Percentiles rank a stretch among this genome's conserved stretches.
Conservation (phyloP, 2,329 filamentous ascomycete species). For the Fusarium sp. region DNA sequence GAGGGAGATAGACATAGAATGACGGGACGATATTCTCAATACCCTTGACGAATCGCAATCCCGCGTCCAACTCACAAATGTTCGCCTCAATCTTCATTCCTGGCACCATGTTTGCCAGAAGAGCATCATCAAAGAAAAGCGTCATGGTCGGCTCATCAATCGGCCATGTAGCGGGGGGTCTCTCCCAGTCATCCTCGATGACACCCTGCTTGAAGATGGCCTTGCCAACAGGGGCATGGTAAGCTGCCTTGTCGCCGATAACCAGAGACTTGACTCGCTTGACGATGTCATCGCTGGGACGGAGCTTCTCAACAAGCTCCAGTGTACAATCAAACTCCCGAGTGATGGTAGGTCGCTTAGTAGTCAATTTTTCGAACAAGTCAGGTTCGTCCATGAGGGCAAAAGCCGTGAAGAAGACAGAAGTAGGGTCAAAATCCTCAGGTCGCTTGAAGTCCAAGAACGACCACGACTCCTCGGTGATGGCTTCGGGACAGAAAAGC, state of each 20-base stretch:
- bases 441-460: conserved; percentile 48
- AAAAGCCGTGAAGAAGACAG: conserved; percentile 59
- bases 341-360: conserved; percentile 50
- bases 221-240: conserved; percentile 58
- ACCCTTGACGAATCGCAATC: conserved; percentile 72
- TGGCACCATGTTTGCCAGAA: conserved; percentile 64
- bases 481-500: conserved; percentile 65
- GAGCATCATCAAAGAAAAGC: conserved; percentile 76
- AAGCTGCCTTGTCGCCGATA: conserved; percentile 49
- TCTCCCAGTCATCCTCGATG: conserved; percentile 63
- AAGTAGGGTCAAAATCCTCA: conserved; percentile 56
- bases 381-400: conserved; percentile 53
- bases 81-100: conserved; percentile 72
- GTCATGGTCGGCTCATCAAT: conserved; percentile 42
- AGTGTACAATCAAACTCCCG: conserved; percentile 66
- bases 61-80: conserved; percentile 70
- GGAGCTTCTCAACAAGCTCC: conserved; percentile 67
- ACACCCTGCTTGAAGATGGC: conserved; percentile 57
- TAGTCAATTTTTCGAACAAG: conserved; percentile 47
- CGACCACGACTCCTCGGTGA: conserved; percentile 47
- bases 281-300: conserved; percentile 55
- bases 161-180: conserved; percentile 38
- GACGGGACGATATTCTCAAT: conserved; percentile 66
- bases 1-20: conserved; percentile 74
- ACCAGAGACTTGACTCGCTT: conserved; percentile 59